Evolutionary conservation across 176 grass and related monocot genomes (phyloP), one percentile per base, ranked within the genome.

Genomic region (Rhynchospora breviuscula): DNA sequence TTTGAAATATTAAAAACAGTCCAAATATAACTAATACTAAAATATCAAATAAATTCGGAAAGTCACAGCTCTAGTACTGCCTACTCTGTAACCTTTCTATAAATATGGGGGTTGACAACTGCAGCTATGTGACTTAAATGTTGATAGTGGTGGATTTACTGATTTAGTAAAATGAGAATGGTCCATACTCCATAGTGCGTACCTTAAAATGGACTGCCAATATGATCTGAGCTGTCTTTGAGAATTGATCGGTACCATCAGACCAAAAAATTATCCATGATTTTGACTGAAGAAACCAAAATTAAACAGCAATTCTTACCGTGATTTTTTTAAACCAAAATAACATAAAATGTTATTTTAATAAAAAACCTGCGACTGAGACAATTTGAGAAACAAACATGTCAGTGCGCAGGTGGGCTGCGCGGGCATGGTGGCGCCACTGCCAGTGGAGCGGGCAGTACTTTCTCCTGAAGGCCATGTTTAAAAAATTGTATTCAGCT

Each of bases 251-350:
- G 18, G 40, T n/a, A 70, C 17, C 35, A 44, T 21, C 8, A 4
- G 40, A 46, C 46, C 67, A 71, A 70, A 70, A 70, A 45, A 46
- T 70, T 10, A 10, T 6, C 67, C 14, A 57, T 57, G 14, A 78
- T 78, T 57, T 78, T 78, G 73, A 33, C 23, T 25, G 11, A 57
- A 18, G 13, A 47, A 2, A 48, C 21, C 17, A 17, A 25, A 77
- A 56, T 56, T 33, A 56, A 5, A 8, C 89, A 98, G 86, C 31
- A 48, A 84, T 29, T 51, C 48, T 2, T 14, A 48, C n/a, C n/a
- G n/a, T n/a, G n/a, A n/a, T n/a, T n/a, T n/a, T n/a, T n/a, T n/a
- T n/a, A n/a, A n/a, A n/a, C n/a, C n/a, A n/a, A n/a, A n/a, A n/a
- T n/a, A n/a, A n/a, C n/a, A n/a, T n/a, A n/a, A n/a, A n/a, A n/a